Evolutionary conservation across 164 flowering plant genomes (phyloP).

Genomic region (Vitis amurensis): DNA sequence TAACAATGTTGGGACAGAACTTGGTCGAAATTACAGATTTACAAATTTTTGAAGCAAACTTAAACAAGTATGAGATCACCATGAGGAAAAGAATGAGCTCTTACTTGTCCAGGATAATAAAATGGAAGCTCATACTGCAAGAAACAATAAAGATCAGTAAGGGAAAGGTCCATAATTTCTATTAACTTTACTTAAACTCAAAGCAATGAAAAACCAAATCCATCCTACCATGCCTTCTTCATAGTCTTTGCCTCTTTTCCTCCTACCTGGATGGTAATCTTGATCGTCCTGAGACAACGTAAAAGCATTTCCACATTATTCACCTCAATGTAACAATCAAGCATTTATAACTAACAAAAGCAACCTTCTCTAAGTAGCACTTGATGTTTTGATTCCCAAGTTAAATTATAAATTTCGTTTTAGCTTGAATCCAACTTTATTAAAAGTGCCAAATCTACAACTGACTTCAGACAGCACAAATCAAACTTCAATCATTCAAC

Average conservation of each 20-base stretch:
- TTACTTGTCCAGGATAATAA: conserved; percentile 95
- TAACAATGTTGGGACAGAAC: background rate
- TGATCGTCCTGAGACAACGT: conserved; percentile 61
- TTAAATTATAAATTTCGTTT: no score
- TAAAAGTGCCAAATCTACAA: no score
- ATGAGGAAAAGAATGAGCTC: conserved; percentile 10
- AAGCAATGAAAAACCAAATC: background rate
- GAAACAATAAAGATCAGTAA: conserved; percentile 1
- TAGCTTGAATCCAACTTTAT: no score
- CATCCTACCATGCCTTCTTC: conserved; percentile 80
- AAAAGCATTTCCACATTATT: background rate
- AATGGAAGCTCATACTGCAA: conserved; percentile 98
- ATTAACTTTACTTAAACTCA: background rate
- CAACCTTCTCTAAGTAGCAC: no score
- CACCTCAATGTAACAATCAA: background rate
- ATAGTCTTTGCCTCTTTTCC: conserved; percentile 93
- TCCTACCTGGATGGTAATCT: conserved; percentile 87
- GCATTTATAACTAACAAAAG: no score
- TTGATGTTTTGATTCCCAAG: no score
- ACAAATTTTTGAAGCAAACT: background rate
- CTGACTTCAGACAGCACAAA: no score
- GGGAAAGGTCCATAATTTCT: background rate
- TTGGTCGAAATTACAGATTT: no score
- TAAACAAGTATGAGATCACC: background rate
- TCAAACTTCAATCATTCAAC: no score